Evolutionary conservation across 768 basidiomycete species (phyloP).

Genomic region (Tricholoma sp.): DNA sequence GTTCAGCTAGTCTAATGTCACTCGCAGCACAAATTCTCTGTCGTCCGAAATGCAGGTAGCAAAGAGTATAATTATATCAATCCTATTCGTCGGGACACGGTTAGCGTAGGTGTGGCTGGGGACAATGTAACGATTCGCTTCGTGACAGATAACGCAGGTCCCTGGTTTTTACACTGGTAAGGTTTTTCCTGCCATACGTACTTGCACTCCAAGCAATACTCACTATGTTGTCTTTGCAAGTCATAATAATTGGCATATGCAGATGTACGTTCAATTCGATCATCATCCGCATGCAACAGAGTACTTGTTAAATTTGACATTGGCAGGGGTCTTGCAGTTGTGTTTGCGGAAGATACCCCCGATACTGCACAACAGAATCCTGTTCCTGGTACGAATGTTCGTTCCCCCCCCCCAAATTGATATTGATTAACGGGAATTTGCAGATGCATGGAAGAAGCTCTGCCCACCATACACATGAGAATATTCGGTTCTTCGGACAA

Average conservation of each 20-base stretch:
- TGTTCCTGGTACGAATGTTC: not conserved
- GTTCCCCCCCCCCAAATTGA: not conserved
- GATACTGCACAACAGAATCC: not conserved
- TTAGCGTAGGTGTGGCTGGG: constrained; percentile 23
- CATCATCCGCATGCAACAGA: not conserved
- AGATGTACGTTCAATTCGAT: constrained; percentile 3
- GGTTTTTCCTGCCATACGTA: not conserved
- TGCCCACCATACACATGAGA: not conserved
- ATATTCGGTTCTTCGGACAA: no score
- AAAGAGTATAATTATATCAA: constrained; percentile 19
- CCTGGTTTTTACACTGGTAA: constrained; percentile 30
- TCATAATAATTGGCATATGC: constrained; percentile 8
- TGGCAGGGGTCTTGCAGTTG: not conserved
- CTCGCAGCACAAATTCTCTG: constrained; percentile 32
- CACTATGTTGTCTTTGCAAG: not conserved
- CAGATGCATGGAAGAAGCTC: not conserved
- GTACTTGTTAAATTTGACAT: not conserved
- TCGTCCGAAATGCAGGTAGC: constrained; percentile 29
- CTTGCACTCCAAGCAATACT: not conserved
- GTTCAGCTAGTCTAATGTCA: not conserved
- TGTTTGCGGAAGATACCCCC: not conserved
- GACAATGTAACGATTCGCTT: constrained; percentile 50
- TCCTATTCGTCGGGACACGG: constrained; percentile 28
- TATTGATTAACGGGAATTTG: not conserved
- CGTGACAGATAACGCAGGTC: constrained; percentile 58